phyloP scores from a whole-genome alignment of 371 early-diverging fungal genomes.

The Apophysomyces elegans region DNA sequence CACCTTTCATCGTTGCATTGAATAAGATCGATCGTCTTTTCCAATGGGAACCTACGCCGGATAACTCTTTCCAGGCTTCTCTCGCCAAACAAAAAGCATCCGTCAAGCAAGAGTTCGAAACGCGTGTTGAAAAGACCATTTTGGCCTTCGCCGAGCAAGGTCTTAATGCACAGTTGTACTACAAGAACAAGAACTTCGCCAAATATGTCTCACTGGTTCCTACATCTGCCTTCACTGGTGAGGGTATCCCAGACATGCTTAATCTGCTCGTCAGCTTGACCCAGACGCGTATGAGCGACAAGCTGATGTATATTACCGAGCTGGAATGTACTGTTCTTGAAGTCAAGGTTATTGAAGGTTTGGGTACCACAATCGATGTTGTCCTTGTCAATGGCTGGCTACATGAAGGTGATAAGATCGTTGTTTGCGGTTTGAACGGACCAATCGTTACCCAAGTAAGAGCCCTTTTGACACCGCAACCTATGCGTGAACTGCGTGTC shows the following conservation, averaged over 20 bases:
- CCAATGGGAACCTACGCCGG: constrained; percentile 91
- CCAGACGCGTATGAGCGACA: constrained; percentile 94
- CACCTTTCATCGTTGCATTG: constrained; percentile 99
- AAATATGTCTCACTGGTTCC: constrained; percentile 98
- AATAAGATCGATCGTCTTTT: constrained; percentile 99
- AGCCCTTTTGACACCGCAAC: constrained; percentile 98
- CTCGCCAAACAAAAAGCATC: constrained; percentile 78
- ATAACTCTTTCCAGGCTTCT: constrained; percentile 84
- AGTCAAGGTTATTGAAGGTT: constrained; percentile 99
- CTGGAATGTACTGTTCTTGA: constrained; percentile 99
- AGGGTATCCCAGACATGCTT: constrained; percentile 99
- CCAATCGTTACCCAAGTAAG: constrained; percentile 96
- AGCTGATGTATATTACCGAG: constrained; percentile 95
- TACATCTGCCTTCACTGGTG: constrained; percentile 99
- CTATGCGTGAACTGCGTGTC: constrained; percentile 98
- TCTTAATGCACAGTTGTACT: constrained; percentile 94
- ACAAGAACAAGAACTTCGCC: constrained; percentile 95
- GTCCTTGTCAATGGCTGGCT: constrained; percentile 98
- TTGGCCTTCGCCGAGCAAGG: constrained; percentile 98
- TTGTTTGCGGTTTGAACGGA: constrained; percentile 97
- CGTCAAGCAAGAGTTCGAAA: constrained; percentile 91
- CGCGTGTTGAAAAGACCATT: constrained; percentile 82
- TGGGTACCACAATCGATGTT: constrained; percentile 99
- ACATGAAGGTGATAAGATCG: constrained; percentile 98
- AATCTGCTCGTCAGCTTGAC: constrained; percentile 93